These are phyloP conservation scores for Eucalyptus urophylla DNA, from an alignment of 345 rosid species.

Conservation along the genomic window DNA sequence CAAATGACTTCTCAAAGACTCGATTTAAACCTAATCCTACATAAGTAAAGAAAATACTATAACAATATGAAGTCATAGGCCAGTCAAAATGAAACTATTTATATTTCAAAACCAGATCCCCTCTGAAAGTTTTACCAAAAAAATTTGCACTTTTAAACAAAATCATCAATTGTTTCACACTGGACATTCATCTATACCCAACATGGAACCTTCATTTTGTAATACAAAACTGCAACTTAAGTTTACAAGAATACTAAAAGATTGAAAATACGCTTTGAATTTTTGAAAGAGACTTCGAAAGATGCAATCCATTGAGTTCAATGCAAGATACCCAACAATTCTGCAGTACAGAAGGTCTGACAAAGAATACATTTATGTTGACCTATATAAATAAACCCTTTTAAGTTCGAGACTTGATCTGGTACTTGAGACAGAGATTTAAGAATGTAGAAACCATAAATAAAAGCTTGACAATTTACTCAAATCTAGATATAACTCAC, in stretches of 20 bases:
- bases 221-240: neutral
- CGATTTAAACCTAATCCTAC: neutral
- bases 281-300: neutral
- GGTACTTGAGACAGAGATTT: neutral
- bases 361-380: neutral
- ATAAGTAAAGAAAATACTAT: neutral
- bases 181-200: neutral
- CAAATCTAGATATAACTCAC: neutral
- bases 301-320: neutral
- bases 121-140: neutral
- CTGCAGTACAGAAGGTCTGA: neutral
- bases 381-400: neutral
- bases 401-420: neutral
- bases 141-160: neutral
- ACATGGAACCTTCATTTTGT: neutral
- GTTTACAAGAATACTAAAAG: neutral
- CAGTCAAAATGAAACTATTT: neutral
- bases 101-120: neutral
- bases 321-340: neutral
- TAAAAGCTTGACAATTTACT: neutral
- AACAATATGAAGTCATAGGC: neutral
- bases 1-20: neutral
- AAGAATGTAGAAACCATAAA: neutral
- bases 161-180: neutral
- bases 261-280: neutral